These are phyloP conservation scores for Pinus tabuliformis DNA, from an alignment of 75 land plant species.

Conservation along the genomic window DNA sequence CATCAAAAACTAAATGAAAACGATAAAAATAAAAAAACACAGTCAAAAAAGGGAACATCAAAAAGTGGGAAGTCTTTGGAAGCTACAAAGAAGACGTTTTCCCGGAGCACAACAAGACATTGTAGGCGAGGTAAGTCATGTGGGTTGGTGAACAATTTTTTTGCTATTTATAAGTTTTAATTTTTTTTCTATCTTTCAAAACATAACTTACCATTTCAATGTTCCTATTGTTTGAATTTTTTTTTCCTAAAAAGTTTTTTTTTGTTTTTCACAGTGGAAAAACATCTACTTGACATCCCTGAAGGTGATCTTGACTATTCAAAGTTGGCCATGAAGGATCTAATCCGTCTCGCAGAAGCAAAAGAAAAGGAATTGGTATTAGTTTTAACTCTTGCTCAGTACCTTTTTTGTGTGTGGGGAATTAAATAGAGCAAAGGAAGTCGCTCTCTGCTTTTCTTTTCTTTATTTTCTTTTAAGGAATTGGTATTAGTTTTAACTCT, in stretches of 20 bases:
- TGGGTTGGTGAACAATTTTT: background rate
- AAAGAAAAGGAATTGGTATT: constrained; percentile 15
- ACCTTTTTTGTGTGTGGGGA: too few species aligned
- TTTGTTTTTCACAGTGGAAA: constrained; percentile 31
- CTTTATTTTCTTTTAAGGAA: too few species aligned
- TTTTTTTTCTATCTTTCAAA: background rate
- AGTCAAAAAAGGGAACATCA: background rate
- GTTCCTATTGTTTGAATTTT: background rate
- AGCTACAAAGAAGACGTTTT: constrained; percentile 35
- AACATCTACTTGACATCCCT: constrained; percentile 43
- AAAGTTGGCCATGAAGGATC: constrained; percentile 54
- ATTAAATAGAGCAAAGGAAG: too few species aligned
- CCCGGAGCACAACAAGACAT: constrained; percentile 36
- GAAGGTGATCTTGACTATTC: constrained; percentile 62
- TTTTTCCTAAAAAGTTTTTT: background rate
- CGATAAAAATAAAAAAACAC: background rate
- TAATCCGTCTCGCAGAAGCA: constrained; percentile 68
- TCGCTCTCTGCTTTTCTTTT: too few species aligned
- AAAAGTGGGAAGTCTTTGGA: constrained; percentile 5
- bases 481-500: too few species aligned
- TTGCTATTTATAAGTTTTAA: background rate
- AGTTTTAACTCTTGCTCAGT: too few species aligned
- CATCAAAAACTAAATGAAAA: background rate
- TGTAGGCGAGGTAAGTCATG: constrained; percentile 32
- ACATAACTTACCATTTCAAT: background rate